Evolutionary conservation across 139 green algal genomes (phyloP), one percentile per base, ranked within the genome.

Genomic region (Penium margaritaceum): DNA sequence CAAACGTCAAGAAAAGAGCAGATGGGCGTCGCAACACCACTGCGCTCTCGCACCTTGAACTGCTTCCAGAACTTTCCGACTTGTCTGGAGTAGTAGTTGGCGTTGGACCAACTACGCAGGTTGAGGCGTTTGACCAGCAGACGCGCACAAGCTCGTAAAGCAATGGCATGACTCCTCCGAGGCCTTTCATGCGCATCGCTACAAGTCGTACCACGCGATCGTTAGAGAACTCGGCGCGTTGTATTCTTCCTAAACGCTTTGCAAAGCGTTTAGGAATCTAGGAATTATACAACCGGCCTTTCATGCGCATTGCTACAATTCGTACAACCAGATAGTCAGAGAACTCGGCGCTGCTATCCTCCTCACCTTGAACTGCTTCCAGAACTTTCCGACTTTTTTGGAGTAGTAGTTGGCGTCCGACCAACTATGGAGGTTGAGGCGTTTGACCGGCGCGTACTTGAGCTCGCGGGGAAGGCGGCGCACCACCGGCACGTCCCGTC

Each of bases 341-440:
- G 19, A 21, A 57, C n/a, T n/a, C n/a, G n/a, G n/a, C n/a, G n/a
- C n/a, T n/a, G n/a, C n/a, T n/a, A n/a, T n/a, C 44, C n/a, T 54
- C 2, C 44, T 2, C 27, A 63, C 67, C 67, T 75, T 75, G 68
- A 55, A 75, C 27, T 65, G 27, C 3, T 54, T 46, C 68, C 68
- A 75, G 24, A 69, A 46, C 0, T 17, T n/a, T 0, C 24, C 44
- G 32, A 75, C 44, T 6, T 67, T 30, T 1, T 43, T 47, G 55
- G 69, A 27, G 68, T 75, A 75, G 24, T 75, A 75, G 1, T 19
- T 0, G 6, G 27, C 41, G 0, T 33, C 12, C 34, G 68, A 46
- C 68, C 68, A 75, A 29, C 32, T 67, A 21, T 41, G 67, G 68
- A 75, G 68, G 55, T 67, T 19, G 2, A 51, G 41, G 21, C 68